Evolutionary conservation across 257 asterid genomes (phyloP).

Genomic region (Solanum paucissectum): DNA sequence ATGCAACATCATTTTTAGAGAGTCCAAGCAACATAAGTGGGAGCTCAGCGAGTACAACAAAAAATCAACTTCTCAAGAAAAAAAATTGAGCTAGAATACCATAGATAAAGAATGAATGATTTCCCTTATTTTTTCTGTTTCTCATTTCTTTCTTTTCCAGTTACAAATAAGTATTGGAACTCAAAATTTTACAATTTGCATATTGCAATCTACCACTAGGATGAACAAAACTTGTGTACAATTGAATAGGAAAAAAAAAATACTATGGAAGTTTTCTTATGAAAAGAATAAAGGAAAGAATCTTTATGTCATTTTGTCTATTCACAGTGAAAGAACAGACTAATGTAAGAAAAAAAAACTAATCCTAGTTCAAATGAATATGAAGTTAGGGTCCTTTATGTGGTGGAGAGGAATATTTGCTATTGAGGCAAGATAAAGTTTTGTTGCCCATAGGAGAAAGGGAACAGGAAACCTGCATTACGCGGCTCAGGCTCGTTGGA

Average conservation of each 20-base stretch:
- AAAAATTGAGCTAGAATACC: not conserved
- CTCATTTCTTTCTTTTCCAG: conserved; percentile 2
- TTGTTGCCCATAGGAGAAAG: conserved; percentile 4
- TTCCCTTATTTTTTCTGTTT: not conserved
- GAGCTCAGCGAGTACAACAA: not conserved
- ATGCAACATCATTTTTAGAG: not conserved
- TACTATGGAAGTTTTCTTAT: conserved; percentile 11
- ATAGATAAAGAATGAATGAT: not conserved
- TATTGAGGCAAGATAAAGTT: conserved; percentile 20
- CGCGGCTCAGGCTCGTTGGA: conserved; percentile 18
- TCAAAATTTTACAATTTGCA: conserved; percentile 24
- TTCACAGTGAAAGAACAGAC: conserved; percentile 31
- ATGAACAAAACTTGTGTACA: conserved; percentile 36
- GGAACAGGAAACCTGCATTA: conserved; percentile 4
- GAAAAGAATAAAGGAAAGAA: conserved; percentile 21
- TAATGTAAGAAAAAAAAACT: conserved; percentile 15
- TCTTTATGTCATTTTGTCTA: conserved; percentile 33
- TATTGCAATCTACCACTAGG: conserved; percentile 14
- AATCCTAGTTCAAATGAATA: not conserved
- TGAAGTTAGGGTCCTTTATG: conserved; percentile 8
- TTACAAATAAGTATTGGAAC: conserved; percentile 11
- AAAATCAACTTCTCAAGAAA: not conserved
- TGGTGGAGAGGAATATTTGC: conserved; percentile 23
- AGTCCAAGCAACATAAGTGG: not conserved
- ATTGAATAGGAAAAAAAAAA: not conserved